Percentiles rank a stretch among this genome's conserved stretches.
phyloP scores from a whole-genome alignment of 176 grass and related monocot genomes.

The Urochloa ruziziensis region DNA sequence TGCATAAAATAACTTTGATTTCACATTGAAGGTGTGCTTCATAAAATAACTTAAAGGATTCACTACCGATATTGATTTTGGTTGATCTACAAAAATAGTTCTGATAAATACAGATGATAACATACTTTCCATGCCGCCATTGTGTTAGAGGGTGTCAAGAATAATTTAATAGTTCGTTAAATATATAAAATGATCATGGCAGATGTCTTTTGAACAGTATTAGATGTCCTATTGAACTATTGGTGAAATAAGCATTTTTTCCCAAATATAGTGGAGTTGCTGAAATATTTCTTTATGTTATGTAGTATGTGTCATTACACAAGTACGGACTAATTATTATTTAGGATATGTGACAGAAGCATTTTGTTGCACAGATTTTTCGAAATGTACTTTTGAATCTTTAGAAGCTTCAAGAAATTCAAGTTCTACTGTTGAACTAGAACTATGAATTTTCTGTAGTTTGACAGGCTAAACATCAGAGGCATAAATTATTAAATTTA shows the following conservation, averaged over 20 bases:
- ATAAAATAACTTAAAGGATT: not conserved
- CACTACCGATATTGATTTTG: not conserved
- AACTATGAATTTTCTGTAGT: not conserved
- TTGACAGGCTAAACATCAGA: not conserved
- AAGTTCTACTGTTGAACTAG: not conserved
- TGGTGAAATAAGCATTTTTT: not conserved
- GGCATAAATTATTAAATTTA: not conserved
- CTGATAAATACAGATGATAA: not conserved
- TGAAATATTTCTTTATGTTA: not conserved
- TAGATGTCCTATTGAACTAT: not conserved
- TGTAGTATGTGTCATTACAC: not conserved
- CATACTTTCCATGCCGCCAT: no score
- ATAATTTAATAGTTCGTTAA: not conserved
- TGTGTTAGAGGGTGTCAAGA: not conserved
- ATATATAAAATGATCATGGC: not conserved
- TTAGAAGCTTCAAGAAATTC: slow-evolving; percentile 9
- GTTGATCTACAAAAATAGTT: not conserved
- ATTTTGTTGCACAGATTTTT: not conserved
- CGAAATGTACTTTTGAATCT: not conserved
- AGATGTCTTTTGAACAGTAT: not conserved
- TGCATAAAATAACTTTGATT: no score
- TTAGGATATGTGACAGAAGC: not conserved
- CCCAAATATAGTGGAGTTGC: not conserved
- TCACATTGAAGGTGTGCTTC: not conserved
- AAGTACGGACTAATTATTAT: not conserved